phyloP scores from a whole-genome alignment of 495 filamentous ascomycete species.

The Neurospora sp. region DNA sequence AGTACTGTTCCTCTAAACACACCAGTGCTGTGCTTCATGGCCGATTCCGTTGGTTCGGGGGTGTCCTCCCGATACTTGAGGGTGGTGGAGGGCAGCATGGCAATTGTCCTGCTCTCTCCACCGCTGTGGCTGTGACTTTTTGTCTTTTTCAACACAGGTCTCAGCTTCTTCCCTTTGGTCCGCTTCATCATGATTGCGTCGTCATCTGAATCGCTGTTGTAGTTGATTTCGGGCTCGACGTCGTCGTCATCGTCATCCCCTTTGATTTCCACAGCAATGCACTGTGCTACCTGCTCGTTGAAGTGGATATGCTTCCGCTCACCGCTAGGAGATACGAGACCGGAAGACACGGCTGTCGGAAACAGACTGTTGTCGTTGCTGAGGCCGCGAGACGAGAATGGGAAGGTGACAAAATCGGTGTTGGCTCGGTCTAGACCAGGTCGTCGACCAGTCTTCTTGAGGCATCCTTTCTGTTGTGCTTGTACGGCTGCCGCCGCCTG shows the following conservation, averaged over 20 bases:
- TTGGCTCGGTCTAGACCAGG: constrained; percentile 43
- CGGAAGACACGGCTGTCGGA: constrained; percentile 51
- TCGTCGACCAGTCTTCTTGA: constrained; percentile 31
- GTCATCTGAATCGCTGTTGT: constrained; percentile 57
- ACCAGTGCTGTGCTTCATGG: constrained; percentile 41
- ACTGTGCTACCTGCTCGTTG: constrained; percentile 90
- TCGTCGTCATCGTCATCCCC: constrained; percentile 62
- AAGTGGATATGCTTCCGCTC: constrained; percentile 88
- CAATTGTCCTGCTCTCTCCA: constrained; percentile 79
- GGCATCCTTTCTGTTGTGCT: constrained; percentile 64
- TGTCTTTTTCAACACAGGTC: constrained; percentile 34
- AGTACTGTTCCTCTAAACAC: constrained; percentile 41
- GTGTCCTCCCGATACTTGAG: constrained; percentile 81
- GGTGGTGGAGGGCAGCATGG: constrained; percentile 83
- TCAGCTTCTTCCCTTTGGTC: constrained; percentile 31
- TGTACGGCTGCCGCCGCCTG: constrained; percentile 89
- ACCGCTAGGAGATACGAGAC: constrained; percentile 52
- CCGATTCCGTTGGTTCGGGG: constrained; percentile 55
- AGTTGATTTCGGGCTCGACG: constrained; percentile 34
- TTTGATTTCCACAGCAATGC: constrained; percentile 85
- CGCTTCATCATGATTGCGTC: constrained; percentile 80
- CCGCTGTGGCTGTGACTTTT: constrained; percentile 38
- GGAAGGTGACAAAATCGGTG: constrained; percentile 57
- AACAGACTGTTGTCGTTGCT: constrained; percentile 48
- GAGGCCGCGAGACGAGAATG: constrained; percentile 44